Percentiles rank a stretch among this genome's conserved stretches.
phyloP scores from a whole-genome alignment of 2,329 filamentous ascomycete species.

The Claviceps paspali region DNA sequence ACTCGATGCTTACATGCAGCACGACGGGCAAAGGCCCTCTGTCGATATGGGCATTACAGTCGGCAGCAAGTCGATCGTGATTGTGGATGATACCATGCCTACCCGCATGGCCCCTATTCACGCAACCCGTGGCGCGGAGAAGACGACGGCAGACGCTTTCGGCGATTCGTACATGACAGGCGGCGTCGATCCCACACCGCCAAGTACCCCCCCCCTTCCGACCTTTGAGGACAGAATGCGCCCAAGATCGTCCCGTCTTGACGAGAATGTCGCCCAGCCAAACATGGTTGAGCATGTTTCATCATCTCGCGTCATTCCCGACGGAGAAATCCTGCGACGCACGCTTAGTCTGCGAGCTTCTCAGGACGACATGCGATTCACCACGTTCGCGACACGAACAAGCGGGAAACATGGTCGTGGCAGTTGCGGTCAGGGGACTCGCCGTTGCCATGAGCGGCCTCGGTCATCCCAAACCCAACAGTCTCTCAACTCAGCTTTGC shows the following conservation, averaged over 20 bases:
- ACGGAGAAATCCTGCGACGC: slow-evolving; percentile 24
- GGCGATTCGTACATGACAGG: slow-evolving; percentile 33
- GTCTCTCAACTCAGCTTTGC: slow-evolving; percentile 35
- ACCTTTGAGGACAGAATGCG: slow-evolving; percentile 27
- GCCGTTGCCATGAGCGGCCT: slow-evolving; percentile 26
- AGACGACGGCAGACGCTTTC: slow-evolving; percentile 36
- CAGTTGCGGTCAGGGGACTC: slow-evolving; percentile 12
- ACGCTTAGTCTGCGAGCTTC: slow-evolving; percentile 14
- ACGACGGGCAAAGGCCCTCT: slow-evolving; percentile 22
- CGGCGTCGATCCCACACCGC: slow-evolving; percentile 41
- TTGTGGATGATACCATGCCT: slow-evolving; percentile 54
- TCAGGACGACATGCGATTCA: slow-evolving; percentile 19
- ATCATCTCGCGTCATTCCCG: slow-evolving; percentile 33
- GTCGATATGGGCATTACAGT: slow-evolving; percentile 50
- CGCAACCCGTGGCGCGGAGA: slow-evolving; percentile 26
- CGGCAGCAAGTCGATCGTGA: slow-evolving; percentile 83
- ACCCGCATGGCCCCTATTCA: slow-evolving; percentile 35
- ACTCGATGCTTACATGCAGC: slow-evolving; percentile 19
- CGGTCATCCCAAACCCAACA: slow-evolving; percentile 32
- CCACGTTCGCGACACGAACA: slow-evolving; percentile 13
- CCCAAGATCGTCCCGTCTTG: slow-evolving; percentile 39
- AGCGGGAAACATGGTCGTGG: slow-evolving; percentile 14
- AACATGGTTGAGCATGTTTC: slow-evolving; percentile 22
- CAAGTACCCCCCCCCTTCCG: slow-evolving; percentile 41
- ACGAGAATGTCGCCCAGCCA: slow-evolving; percentile 26